A percentile compares a stretch with the other conserved stretches of the same genome.
These are phyloP conservation scores for Hibiscus trionum DNA, from an alignment of 345 rosid species.

Conservation along the genomic window DNA sequence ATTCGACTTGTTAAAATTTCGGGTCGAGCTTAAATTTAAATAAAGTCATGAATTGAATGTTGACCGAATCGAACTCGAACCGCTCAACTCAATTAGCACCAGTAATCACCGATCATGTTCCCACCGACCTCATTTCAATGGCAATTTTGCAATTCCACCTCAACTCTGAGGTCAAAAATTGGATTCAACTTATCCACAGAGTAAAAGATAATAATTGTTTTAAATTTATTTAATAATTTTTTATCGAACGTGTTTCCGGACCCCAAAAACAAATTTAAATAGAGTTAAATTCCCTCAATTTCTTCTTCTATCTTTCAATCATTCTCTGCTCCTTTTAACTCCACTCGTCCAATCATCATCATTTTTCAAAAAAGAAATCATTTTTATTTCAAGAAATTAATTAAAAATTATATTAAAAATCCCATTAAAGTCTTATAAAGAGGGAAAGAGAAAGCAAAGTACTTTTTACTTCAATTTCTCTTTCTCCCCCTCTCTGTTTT, in stretches of 20 bases:
- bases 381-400: neutral
- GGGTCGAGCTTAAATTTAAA: no score
- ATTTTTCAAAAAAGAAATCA: neutral
- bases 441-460: conserved; percentile 11
- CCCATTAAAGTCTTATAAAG: conserved; percentile 1
- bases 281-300: conserved; percentile 21
- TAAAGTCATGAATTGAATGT: no score
- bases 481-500: conserved; percentile 9
- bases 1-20: no score
- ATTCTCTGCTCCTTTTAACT: conserved; percentile 23
- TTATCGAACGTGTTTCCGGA: conserved; percentile 21
- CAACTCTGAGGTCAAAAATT: neutral
- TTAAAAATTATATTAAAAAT: neutral
- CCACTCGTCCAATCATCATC: conserved; percentile 36
- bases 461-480: conserved; percentile 6
- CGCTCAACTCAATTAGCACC: no score
- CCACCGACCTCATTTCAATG: neutral
- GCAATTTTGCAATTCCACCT: neutral
- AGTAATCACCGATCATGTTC: no score
- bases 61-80: no score
- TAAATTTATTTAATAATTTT: no score
- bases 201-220: neutral
- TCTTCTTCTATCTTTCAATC: conserved; percentile 19
- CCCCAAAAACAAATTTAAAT: conserved; percentile 34
- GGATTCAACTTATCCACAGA: neutral